Conservation (phyloP, 2,329 filamentous ascomycete species). For the Cercospora berteroae region DNA sequence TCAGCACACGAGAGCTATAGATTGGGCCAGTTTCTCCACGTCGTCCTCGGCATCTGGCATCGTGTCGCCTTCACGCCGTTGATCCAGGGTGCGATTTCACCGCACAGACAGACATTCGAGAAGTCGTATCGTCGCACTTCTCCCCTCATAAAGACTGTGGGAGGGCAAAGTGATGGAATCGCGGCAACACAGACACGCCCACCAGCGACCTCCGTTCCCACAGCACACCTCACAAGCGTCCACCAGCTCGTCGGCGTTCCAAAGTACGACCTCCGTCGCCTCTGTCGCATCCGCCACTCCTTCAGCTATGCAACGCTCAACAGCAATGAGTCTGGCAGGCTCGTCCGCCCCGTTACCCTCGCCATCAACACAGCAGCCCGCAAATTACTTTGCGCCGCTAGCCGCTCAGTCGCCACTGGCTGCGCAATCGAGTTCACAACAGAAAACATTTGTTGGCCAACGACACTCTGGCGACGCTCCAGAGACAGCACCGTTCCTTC, state of each 20-base stretch:
- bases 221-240: conserved; percentile 31
- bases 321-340: conserved; percentile 34
- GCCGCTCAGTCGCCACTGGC: conserved; percentile 27
- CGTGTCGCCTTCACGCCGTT: not conserved
- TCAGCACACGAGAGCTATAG: not conserved
- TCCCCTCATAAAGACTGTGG: not conserved
- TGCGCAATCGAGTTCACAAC: conserved; percentile 34
- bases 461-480: conserved; percentile 35
- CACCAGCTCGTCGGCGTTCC: conserved; percentile 38
- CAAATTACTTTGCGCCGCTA: conserved; percentile 37
- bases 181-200: conserved; percentile 32
- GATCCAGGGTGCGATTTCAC: not conserved
- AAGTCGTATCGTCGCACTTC: not conserved
- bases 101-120: not conserved
- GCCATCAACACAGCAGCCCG: conserved; percentile 34
- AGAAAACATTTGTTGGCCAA: conserved; percentile 35
- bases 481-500: conserved; percentile 63
- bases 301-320: conserved; percentile 29
- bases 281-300: conserved; percentile 36
- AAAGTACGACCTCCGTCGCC: conserved; percentile 45
- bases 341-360: conserved; percentile 37
- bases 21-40: not conserved
- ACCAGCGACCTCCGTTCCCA: conserved; percentile 38
- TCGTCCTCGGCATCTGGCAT: not conserved
- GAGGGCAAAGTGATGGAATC: conserved; percentile 21